Percentiles rank a stretch among this genome's conserved stretches.
These are phyloP conservation scores for Iris pallida DNA, from an alignment of 116 monocot species.

Conservation along the genomic window DNA sequence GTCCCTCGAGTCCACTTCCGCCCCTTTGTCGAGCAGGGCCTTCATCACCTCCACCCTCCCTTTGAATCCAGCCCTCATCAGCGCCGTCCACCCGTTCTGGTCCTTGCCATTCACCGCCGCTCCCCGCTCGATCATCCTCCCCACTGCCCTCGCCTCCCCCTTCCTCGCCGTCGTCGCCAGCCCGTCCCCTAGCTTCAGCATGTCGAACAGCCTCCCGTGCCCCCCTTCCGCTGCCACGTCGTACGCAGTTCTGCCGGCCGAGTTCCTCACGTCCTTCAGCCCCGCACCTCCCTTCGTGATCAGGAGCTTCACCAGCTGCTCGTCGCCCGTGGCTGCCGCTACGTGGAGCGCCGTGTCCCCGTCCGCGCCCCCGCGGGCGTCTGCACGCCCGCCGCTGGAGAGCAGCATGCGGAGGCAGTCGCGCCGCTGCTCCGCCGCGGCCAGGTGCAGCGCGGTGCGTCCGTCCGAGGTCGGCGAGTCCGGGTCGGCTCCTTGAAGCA, in stretches of 20 bases:
- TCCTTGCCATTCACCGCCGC: constrained; percentile 44
- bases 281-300: constrained; percentile 28
- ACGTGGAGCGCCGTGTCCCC: constrained; percentile 41
- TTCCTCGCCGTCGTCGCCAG: constrained; percentile 27
- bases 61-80: constrained; percentile 60
- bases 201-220: constrained; percentile 9
- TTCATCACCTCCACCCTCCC: constrained; percentile 30
- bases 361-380: constrained; percentile 27
- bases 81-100: constrained; percentile 54
- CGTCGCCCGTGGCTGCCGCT: constrained; percentile 45
- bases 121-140: constrained; percentile 30
- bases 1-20: constrained; percentile 40
- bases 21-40: constrained; percentile 33
- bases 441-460: constrained; percentile 38
- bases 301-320: constrained; percentile 32
- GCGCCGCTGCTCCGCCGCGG: constrained; percentile 24
- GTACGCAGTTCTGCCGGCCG: constrained; percentile 22
- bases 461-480: constrained; percentile 33
- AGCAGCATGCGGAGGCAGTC: constrained; percentile 38
- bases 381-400: constrained; percentile 27
- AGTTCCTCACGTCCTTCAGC: constrained; percentile 27
- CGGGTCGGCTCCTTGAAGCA: constrained; percentile 25
- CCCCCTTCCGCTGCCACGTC: constrained; percentile 20
- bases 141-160: constrained; percentile 26
- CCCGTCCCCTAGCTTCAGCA: constrained; percentile 13